Evolutionary conservation across 1,284 basidiomycete species (phyloP).

Genomic region (Rhizopogon hawkerae): DNA sequence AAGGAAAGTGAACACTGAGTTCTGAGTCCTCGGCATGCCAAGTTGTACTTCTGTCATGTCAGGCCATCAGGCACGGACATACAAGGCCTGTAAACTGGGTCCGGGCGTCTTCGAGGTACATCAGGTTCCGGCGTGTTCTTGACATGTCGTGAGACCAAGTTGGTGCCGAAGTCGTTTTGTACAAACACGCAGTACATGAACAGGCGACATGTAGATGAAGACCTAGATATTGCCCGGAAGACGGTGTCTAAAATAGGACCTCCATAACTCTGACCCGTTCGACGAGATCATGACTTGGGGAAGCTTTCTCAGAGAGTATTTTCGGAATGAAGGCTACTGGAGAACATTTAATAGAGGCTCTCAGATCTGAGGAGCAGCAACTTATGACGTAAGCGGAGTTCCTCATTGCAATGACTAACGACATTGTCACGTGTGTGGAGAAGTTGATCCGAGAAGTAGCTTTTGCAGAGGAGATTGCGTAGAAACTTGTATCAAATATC

Average conservation of each 20-base stretch:
- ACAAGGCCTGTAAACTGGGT: constrained; percentile 4
- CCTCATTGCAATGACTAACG: too few relatives aligned
- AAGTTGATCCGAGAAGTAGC: too few relatives aligned
- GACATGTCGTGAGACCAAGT: neutral
- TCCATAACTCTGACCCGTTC: neutral
- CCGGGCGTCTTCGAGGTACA: neutral
- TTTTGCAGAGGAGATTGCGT: too few relatives aligned
- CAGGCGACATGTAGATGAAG: too few relatives aligned
- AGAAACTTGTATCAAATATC: too few relatives aligned
- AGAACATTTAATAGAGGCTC: too few relatives aligned
- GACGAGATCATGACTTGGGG: neutral
- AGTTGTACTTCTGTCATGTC: constrained; percentile 2
- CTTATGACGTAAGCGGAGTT: too few relatives aligned
- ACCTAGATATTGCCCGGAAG: neutral
- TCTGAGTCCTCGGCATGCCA: neutral
- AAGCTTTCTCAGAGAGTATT: neutral
- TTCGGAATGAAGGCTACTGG: too few relatives aligned
- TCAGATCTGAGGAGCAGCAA: too few relatives aligned
- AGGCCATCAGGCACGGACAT: constrained; percentile 11
- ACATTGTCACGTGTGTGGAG: too few relatives aligned
- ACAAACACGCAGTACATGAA: neutral
- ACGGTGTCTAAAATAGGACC: neutral
- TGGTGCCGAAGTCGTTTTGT: neutral
- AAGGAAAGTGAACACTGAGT: constrained; percentile 4
- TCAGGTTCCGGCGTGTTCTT: neutral